Evolutionary conservation across 1,284 basidiomycete species (phyloP), one percentile per base, ranked within the genome.

Genomic region (Inonotus obliquus): DNA sequence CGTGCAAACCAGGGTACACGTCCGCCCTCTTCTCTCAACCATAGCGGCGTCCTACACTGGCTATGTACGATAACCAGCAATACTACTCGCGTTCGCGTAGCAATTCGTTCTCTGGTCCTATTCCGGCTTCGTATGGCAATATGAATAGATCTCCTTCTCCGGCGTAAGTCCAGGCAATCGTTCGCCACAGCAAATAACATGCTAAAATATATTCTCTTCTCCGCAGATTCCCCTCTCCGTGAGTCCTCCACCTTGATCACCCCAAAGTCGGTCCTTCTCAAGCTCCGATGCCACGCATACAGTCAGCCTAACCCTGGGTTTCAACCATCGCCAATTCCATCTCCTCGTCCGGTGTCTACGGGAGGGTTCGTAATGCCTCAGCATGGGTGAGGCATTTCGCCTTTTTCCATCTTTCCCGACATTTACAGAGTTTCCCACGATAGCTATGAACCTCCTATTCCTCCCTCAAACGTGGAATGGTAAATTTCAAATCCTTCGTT

Each of bases 291-390:
- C 51, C 5, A 7, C 29, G n/a, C 25, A 59, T 49, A 13, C 39
- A 53, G n/a, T 14, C 27, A 37, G 47, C 32, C 29, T 53, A 51
- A 32, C 32, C n/a, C n/a, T 25, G 14, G n/a, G 38, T 19, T 21
- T 17, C 60, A 62, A 25, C 48, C 45, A 14, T 41, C 38, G 21
- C 21, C 60, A 21, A 17, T 44, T 7, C 41, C 10, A 2, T 35
- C 38, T 14, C 49, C 57, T 19, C 27, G 48, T 51, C 32, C 39
- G 35, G n/a, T 53, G 11, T 54, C 55, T 19, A 48, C 61, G 21
- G 61, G 61, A 19, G 61, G 61, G 2, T 62, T 62, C 38, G 49
- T 62, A 29, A 44, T 58, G 4, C 61, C 54, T 21, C 54, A 49
- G 25, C 37, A 35, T 29, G 48, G 32, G 60, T 60, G 47, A 44